Conservation (phyloP, 441 rosid species). For the Geranium incanum region DNA sequence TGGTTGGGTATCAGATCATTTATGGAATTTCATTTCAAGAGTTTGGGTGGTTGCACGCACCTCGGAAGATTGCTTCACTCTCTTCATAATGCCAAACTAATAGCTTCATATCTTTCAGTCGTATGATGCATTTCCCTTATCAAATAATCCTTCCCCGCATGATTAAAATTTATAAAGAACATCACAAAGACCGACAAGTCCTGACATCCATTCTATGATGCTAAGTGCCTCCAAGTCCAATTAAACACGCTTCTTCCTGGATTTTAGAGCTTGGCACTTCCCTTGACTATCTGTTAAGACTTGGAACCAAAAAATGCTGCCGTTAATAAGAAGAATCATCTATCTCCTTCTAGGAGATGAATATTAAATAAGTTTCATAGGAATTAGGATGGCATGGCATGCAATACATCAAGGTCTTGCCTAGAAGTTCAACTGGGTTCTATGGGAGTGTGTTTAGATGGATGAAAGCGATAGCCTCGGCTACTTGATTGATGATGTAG, state of each 20-base stretch:
- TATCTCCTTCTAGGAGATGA: not conserved
- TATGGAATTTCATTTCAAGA: not conserved
- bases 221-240: not conserved
- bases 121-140: not conserved
- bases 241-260: not conserved
- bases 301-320: not conserved
- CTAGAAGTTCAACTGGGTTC: not conserved
- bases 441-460: not conserved
- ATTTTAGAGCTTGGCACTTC: not conserved
- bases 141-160: not conserved
- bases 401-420: not conserved
- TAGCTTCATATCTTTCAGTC: not conserved
- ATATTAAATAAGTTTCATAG: not conserved
- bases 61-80: not conserved
- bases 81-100: not conserved
- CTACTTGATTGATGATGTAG: not conserved
- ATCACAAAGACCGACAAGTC: not conserved
- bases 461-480: not conserved
- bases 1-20: not conserved
- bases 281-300: not conserved
- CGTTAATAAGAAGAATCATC: not conserved
- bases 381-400: not conserved
- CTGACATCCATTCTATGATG: not conserved
- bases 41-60: not conserved
- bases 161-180: not conserved